Evolutionary conservation across 225 moss, liverwort and hornwort species (phyloP), one percentile per base, ranked within the genome.

Genomic region (Marchantia paleacea): DNA sequence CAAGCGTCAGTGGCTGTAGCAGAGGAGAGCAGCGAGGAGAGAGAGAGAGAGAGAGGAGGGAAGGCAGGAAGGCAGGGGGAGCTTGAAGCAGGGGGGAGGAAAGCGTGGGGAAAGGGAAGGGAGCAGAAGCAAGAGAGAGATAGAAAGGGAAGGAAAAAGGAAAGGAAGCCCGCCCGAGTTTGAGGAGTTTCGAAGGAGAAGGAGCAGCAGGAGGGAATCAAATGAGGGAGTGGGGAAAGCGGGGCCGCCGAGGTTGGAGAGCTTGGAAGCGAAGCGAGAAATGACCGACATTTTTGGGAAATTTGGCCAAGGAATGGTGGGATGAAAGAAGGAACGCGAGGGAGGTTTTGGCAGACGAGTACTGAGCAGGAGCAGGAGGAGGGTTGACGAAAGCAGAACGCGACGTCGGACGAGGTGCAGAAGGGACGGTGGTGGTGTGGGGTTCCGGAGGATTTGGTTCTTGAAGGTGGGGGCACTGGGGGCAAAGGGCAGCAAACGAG

Each of bases 171-270:
- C 70, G 70, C 9, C 49, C 48, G 31, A 70, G 47, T 20, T 20
- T 10, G 24, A 49, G 47, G 31, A 61, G 61, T 25, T 74, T 54
- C 13, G 53, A 53, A 24, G n/a, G 28, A 48, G 60, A 20, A 66
- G 66, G 26, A 12, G 66, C 19, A n/a, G 11, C 11, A 10, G 66
- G 66, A 39, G 57, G 60, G 76, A 62, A 76, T 76, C 61, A 31
- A 61, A 60, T 61, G 76, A 52, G 52, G 54, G 74, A 74, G 54
- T 13, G 54, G 54, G 52, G 74, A 74, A 70, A 70, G 69, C 69
- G 69, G 69, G 69, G 69, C 47, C 69, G 48, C 20, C 69, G 69
- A 70, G 47, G 69, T 70, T 49, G 69, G 69, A 70, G 69, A 48
- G 19, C 69, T 20, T 70, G 47, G 48, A 48, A 12, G 48, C 15